Evolutionary conservation across 2,329 filamentous ascomycete species (phyloP).

Genomic region (Chaetomiaceae sp.): DNA sequence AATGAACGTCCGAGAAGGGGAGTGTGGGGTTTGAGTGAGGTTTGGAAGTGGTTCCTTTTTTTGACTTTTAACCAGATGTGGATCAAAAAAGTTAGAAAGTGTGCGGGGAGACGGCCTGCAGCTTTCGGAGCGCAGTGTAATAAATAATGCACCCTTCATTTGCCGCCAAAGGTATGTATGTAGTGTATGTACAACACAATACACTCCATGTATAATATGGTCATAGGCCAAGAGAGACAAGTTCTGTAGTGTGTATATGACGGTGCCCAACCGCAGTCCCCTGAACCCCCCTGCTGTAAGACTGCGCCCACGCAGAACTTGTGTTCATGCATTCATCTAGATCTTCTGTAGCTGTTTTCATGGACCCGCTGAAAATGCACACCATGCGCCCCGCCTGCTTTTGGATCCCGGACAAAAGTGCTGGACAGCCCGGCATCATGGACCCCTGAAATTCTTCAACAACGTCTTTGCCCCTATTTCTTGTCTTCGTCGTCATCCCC

Average conservation of each 20-base stretch:
- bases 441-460: no score
- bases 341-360: not conserved
- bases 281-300: not conserved
- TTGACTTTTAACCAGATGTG: conserved; percentile 9
- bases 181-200: no score
- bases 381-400: conserved; percentile 5
- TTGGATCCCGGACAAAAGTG: not conserved
- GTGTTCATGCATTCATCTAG: not conserved
- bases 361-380: conserved; percentile 10
- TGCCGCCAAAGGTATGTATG: not conserved
- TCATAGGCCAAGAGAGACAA: no score
- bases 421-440: no score
- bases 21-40: no score
- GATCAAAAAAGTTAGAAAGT: conserved; percentile 6
- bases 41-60: conserved; percentile 1
- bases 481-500: conserved; percentile 26
- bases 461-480: no score
- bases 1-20: no score
- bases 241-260: no score
- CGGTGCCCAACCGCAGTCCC: no score
- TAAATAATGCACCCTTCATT: not conserved
- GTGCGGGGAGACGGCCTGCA: conserved; percentile 12
- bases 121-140: not conserved
- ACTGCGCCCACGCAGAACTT: not conserved
- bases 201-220: no score